These are phyloP conservation scores for Chalaropsis thielavioides DNA, from an alignment of 2,329 filamentous ascomycete genomes.

Conservation along the genomic window DNA sequence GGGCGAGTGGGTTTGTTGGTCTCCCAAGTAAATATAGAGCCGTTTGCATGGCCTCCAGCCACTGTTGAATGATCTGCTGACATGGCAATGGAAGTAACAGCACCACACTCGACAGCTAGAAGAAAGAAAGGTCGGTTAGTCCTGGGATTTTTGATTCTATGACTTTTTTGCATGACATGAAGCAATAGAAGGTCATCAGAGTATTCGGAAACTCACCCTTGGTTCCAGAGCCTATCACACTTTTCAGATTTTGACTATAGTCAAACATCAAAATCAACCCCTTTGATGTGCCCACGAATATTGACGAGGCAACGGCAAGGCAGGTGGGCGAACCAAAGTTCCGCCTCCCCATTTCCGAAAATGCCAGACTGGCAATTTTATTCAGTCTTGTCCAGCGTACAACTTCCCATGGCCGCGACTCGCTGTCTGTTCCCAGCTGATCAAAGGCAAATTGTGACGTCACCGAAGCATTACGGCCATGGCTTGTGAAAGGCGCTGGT, in stretches of 20 bases:
- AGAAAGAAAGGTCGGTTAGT: not conserved
- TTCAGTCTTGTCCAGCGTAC: slow-evolving; percentile 88
- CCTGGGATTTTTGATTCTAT: not conserved
- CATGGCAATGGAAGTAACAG: slow-evolving; percentile 74
- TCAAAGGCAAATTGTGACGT: slow-evolving; percentile 54
- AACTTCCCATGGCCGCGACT: slow-evolving; percentile 85
- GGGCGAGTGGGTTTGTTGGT: slow-evolving; percentile 66
- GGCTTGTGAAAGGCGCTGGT: slow-evolving; percentile 59
- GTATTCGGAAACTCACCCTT: slow-evolving; percentile 47
- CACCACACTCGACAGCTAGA: slow-evolving; percentile 73
- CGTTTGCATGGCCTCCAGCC: slow-evolving; percentile 76
- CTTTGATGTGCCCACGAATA: slow-evolving; percentile 85
- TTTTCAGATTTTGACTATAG: slow-evolving; percentile 88
- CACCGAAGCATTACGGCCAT: slow-evolving; percentile 69
- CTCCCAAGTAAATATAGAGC: slow-evolving; percentile 96
- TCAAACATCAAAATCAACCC: slow-evolving; percentile 93
- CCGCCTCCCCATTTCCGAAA: slow-evolving; percentile 81
- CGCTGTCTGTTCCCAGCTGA: slow-evolving; percentile 50
- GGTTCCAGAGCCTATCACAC: slow-evolving; percentile 83
- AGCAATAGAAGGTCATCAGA: not conserved
- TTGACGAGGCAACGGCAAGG: slow-evolving; percentile 71
- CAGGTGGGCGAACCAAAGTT: slow-evolving; percentile 89
- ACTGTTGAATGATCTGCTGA: slow-evolving; percentile 90
- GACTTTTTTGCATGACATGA: not conserved
- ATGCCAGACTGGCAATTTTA: slow-evolving; percentile 77